Percentiles rank a stretch among this genome's conserved stretches.
These are phyloP conservation scores for Solanum piurae DNA, from an alignment of 257 asterid genomes.

Conservation along the genomic window DNA sequence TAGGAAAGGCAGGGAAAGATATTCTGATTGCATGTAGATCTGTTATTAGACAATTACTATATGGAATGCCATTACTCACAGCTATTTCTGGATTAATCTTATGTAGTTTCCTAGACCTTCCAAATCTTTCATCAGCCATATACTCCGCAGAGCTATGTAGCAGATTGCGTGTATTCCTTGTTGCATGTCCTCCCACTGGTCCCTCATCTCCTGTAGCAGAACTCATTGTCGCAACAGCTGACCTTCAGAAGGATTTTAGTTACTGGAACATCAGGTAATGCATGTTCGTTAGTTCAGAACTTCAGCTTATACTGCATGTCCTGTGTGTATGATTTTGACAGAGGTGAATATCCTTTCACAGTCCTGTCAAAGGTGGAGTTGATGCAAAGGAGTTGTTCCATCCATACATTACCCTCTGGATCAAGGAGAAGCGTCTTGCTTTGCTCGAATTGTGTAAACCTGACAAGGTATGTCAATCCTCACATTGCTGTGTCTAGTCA, in stretches of 20 bases:
- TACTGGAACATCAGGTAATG: conserved; percentile 71
- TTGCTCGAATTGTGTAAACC: conserved; percentile 75
- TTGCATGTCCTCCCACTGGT: conserved; percentile 76
- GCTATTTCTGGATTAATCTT: conserved; percentile 6
- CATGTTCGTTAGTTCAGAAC: background rate
- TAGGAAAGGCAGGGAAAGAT: background rate
- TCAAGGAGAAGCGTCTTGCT: conserved; percentile 72
- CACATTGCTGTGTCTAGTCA: background rate
- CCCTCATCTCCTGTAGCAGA: conserved; percentile 69
- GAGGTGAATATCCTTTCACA: conserved; percentile 19
- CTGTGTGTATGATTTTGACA: background rate
- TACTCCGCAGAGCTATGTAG: conserved; percentile 69
- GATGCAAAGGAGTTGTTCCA: conserved; percentile 89
- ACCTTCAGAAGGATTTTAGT: conserved; percentile 76
- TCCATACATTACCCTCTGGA: conserved; percentile 64
- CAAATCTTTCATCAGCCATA: conserved; percentile 72
- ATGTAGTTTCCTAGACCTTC: conserved; percentile 82
- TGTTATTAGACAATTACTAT: background rate
- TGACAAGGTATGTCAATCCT: conserved; percentile 51
- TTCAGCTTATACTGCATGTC: background rate
- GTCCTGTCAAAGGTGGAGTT: conserved; percentile 75
- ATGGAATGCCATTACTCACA: background rate
- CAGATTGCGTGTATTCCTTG: conserved; percentile 70
- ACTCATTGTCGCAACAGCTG: conserved; percentile 76
- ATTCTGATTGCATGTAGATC: background rate